Base-by-base conservation (phyloP, 768 basidiomycete genomes). In the Boletus barrowsii region DNA sequence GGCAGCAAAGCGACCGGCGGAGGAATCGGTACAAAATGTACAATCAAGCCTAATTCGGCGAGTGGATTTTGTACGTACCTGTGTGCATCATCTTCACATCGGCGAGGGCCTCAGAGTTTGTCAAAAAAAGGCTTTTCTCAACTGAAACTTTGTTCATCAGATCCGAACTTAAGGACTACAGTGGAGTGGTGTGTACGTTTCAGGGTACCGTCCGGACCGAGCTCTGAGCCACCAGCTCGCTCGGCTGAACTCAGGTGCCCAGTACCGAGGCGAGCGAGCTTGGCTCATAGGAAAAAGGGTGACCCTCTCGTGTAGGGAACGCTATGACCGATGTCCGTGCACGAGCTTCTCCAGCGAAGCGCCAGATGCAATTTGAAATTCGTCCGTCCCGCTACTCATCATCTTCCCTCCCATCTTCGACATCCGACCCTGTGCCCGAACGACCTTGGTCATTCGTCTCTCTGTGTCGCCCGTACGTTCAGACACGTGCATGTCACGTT, bases 371-470 rank as follows among this genome's bases (percentile, higher is more conserved):
- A 92, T 79, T 71, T 93, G 91, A 74, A 93, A 93, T 68, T 93
- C 91, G 29, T 79, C 80, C 17, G 77, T 75, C 39, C 84, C 86
- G 49, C 77, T 82, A 59, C 83, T 82, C 57, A 82, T 75, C 81
- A 91, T 83, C 49, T 81, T 75, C 20, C 94, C 95, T 29, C 83
- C 83, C 69, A 86, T 86, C 77, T 88, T 95, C 51, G 83, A 82
- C 53, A 89, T 72, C 47, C 90, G 79, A 10, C 94, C 95, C 65
- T 92, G 91, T 13, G 81, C 78, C 42, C 95, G 82, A 30, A 96
- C 93, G 41, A 87, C 82, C 51, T 82, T 82, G 63, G 87, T 84
- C 95, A 98, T 98, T 32, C 93, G 82, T 67, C 76, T 78, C 72
- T 93, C 93, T 13, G 87, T 82, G 32, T 83, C 84, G 4, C 65